Evolutionary conservation across 257 asterid genomes (phyloP).

Genomic region (Solanum habrochaites): DNA sequence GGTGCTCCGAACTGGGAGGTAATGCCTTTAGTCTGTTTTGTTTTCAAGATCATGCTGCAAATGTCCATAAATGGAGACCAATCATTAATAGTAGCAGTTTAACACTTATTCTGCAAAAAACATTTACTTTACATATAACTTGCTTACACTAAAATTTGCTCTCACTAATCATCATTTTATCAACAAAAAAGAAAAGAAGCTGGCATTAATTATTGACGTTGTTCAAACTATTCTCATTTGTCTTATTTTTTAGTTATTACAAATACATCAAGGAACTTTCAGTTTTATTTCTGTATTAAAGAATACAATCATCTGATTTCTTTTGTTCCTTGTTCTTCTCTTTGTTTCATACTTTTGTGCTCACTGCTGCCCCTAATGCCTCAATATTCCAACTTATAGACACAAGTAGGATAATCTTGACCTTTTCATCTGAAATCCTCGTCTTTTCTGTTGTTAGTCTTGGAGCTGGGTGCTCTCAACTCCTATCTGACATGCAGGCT

Average conservation of each 20-base stretch:
- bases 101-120: neutral
- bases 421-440: conserved; percentile 17
- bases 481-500: conserved; percentile 99
- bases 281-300: neutral
- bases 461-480: conserved; percentile 99
- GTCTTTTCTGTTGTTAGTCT: conserved; percentile 41
- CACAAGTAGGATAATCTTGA: neutral
- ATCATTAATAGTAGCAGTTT: neutral
- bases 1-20: conserved; percentile 97
- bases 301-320: neutral
- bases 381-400: neutral
- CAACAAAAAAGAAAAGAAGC: neutral
- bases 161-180: neutral
- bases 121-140: neutral
- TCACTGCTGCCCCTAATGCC: neutral
- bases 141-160: neutral
- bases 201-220: neutral
- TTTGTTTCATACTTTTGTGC: neutral
- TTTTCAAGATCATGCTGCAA: conserved; percentile 10
- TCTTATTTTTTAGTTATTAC: neutral
- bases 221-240: neutral
- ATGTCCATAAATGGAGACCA: neutral
- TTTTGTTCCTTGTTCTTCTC: neutral
- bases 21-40: neutral
- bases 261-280: neutral